phyloP scores from a whole-genome alignment of 1,139 yeast genomes.

The Suhomyces atakaporum region DNA sequence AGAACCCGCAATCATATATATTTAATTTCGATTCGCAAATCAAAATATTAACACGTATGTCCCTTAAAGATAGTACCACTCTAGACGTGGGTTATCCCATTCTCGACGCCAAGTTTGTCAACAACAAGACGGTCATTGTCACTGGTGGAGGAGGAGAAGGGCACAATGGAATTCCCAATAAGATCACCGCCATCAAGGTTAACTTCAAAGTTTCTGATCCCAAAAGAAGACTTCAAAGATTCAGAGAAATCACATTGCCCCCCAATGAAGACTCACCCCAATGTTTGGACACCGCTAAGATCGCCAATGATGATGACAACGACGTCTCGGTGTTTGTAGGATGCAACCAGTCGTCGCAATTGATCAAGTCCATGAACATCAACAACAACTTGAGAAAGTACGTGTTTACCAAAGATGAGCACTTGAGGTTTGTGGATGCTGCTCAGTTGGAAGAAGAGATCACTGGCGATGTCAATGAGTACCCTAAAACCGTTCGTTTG shows the following conservation, averaged over 20 bases:
- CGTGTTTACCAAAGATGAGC: constrained; percentile 55
- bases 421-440: constrained; percentile 60
- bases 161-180: constrained; percentile 82
- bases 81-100: constrained; percentile 77
- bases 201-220: constrained; percentile 56
- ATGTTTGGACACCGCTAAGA: constrained; percentile 55
- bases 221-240: constrained; percentile 55
- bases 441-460: constrained; percentile 50
- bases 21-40: no score
- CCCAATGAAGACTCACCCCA: constrained; percentile 75
- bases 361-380: constrained; percentile 56
- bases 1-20: no score
- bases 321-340: constrained; percentile 64
- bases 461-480: constrained; percentile 45
- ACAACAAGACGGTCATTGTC: constrained; percentile 62
- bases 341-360: constrained; percentile 65
- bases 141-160: constrained; percentile 98
- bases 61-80: constrained; percentile 38
- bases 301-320: constrained; percentile 27
- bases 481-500: constrained; percentile 58
- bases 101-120: constrained; percentile 72
- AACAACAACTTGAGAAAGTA: constrained; percentile 77
- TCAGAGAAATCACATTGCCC: constrained; percentile 62
- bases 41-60: constrained; percentile 22
- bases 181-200: constrained; percentile 68